Evolutionary conservation across 768 basidiomycete species (phyloP).

Genomic region (Tephrocybe sp.): DNA sequence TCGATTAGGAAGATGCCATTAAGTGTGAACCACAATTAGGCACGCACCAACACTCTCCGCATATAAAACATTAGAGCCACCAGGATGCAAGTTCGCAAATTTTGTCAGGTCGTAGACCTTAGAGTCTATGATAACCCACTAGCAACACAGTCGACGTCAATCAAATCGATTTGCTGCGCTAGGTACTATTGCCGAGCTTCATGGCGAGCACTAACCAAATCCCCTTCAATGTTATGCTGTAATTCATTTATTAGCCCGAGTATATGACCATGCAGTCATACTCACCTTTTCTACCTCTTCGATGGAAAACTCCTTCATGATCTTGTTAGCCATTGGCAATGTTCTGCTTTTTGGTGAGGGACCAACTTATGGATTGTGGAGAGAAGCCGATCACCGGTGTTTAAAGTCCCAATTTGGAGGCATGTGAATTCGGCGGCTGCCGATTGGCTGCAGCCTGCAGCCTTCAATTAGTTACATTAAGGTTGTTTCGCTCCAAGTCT

Average conservation of each 20-base stretch:
- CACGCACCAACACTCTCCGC: constrained; percentile 63
- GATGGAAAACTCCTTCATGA: constrained; percentile 40
- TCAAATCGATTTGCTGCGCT: too few relatives aligned
- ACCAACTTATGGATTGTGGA: too few relatives aligned
- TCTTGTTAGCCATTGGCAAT: constrained; percentile 6
- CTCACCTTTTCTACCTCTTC: constrained; percentile 72
- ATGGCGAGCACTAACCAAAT: constrained; percentile 55
- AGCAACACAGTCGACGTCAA: constrained; percentile 4
- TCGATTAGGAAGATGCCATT: not conserved
- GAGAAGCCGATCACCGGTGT: constrained; percentile 2
- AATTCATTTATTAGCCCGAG: not conserved
- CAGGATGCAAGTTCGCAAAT: constrained; percentile 84
- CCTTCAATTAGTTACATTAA: too few relatives aligned
- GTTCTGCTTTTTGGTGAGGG: too few relatives aligned
- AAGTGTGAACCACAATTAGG: too few relatives aligned
- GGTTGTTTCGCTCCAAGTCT: too few relatives aligned
- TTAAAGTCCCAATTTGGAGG: not conserved
- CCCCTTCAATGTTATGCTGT: constrained; percentile 86
- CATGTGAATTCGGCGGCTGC: constrained; percentile 1
- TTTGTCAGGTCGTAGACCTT: constrained; percentile 81
- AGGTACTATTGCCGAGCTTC: too few relatives aligned
- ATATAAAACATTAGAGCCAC: constrained; percentile 75
- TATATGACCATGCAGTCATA: not conserved
- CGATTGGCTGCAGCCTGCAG: too few relatives aligned
- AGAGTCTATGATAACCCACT: constrained; percentile 84